A percentile compares a stretch with the other conserved stretches of the same genome.
Evolutionary conservation across 345 rosid species (phyloP).

Genomic region (Eutrema japonicum): DNA sequence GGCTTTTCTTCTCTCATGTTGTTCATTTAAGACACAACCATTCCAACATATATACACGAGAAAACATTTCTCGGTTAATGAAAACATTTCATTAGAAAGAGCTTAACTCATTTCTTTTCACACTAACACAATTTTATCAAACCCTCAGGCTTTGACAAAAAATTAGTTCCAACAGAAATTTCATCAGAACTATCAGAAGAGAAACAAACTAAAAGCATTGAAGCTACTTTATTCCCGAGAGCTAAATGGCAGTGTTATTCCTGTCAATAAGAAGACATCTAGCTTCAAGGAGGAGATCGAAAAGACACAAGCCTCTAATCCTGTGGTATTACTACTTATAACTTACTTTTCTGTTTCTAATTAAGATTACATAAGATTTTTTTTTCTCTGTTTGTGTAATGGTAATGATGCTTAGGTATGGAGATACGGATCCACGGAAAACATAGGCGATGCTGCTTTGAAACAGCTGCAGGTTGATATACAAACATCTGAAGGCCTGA

Average conservation of each 20-base stretch:
- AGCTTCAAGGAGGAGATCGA: conserved; percentile 69
- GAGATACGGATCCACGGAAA: conserved; percentile 54
- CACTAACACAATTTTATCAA: too few relatives aligned
- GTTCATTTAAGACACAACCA: too few relatives aligned
- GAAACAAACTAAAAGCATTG: conserved; percentile 42
- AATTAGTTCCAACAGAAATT: too few relatives aligned
- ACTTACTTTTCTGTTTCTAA: neutral
- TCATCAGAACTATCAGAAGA: conserved; percentile 42
- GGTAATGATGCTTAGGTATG: conserved; percentile 43
- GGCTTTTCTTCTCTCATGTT: too few relatives aligned
- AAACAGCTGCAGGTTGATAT: conserved; percentile 48
- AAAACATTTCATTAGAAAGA: too few relatives aligned
- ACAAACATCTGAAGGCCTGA: conserved; percentile 60
- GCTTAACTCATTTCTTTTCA: too few relatives aligned
- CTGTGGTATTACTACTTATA: conserved; percentile 52
- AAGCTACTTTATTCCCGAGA: conserved; percentile 69
- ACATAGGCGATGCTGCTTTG: conserved; percentile 57
- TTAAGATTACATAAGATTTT: neutral
- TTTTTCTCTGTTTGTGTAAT: conserved; percentile 14
- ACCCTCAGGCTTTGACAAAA: too few relatives aligned
- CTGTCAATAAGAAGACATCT: conserved; percentile 46
- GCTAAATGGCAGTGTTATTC: conserved; percentile 56
- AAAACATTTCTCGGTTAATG: too few relatives aligned
- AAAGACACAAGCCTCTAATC: conserved; percentile 65
- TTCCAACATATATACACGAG: too few relatives aligned